These are phyloP conservation scores for Psilocybe subaeruginosa DNA, from an alignment of 768 basidiomycete genomes.

Conservation along the genomic window DNA sequence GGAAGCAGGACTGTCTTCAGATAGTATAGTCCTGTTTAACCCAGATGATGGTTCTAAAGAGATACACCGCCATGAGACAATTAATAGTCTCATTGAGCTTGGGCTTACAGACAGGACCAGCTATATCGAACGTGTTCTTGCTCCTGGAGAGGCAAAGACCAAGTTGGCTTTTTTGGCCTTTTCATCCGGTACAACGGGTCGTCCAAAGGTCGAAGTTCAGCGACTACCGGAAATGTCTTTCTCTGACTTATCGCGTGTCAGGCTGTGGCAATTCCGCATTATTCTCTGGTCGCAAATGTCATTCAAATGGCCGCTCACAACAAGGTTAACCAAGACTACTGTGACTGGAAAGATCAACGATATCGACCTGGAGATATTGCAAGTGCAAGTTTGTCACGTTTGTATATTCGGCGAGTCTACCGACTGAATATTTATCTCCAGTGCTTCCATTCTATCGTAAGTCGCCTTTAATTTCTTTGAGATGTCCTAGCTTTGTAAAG, in stretches of 20 bases:
- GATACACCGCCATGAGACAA: slow-evolving; percentile 29
- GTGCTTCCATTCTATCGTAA: slow-evolving; percentile 67
- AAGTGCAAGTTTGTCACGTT: slow-evolving; percentile 50
- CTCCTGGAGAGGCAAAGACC: slow-evolving; percentile 63
- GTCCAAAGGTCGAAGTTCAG: slow-evolving; percentile 56
- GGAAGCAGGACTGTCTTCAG: slow-evolving; percentile 36
- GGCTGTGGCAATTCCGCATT: slow-evolving; percentile 67
- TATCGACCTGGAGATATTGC: slow-evolving; percentile 65
- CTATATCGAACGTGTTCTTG: slow-evolving; percentile 55
- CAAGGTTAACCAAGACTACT: slow-evolving; percentile 47
- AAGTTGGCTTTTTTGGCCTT: slow-evolving; percentile 75
- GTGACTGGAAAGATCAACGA: slow-evolving; percentile 47
- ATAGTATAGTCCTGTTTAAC: slow-evolving; percentile 50
- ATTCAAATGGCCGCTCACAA: slow-evolving; percentile 60
- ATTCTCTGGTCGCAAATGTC: slow-evolving; percentile 61
- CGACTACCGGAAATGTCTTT: neutral
- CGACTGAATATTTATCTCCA: slow-evolving; percentile 19
- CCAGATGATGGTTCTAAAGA: slow-evolving; percentile 9
- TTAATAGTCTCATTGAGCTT: slow-evolving; percentile 50
- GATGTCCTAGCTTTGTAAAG: neutral
- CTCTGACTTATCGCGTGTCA: slow-evolving; percentile 20
- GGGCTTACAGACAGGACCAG: slow-evolving; percentile 41
- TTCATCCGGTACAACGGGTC: slow-evolving; percentile 76
- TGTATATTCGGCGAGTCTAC: neutral
- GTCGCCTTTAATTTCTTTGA: slow-evolving; percentile 18